Conservation (phyloP, 257 asterid genomes). For the Handroanthus guayacan region DNA sequence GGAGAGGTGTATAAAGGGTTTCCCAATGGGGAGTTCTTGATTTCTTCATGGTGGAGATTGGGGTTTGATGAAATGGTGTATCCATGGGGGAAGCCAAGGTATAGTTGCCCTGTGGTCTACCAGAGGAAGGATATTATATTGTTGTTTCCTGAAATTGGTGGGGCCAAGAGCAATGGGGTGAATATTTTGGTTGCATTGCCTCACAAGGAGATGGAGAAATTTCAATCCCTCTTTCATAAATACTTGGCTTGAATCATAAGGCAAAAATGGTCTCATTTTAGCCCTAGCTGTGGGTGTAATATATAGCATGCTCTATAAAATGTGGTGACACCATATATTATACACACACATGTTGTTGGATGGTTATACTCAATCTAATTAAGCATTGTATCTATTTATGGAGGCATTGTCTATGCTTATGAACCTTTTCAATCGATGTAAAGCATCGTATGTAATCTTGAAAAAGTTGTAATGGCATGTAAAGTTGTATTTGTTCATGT, state of each 20-base stretch:
- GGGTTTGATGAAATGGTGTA: conserved; percentile 77
- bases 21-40: conserved; percentile 85
- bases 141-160: conserved; percentile 70
- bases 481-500: no score
- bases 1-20: conserved; percentile 83
- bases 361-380: no score
- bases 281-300: not conserved
- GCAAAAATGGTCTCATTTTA: no score
- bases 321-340: no score
- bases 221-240: conserved; percentile 50
- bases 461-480: no score
- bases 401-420: no score
- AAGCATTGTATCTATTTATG: no score
- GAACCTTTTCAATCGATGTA: no score
- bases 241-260: conserved; percentile 32
- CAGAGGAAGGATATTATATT: conserved; percentile 77
- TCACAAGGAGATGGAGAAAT: conserved; percentile 66
- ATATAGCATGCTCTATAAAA: not conserved
- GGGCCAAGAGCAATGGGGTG: conserved; percentile 51
- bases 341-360: no score
- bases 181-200: conserved; percentile 89
- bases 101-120: conserved; percentile 84
- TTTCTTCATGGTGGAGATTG: conserved; percentile 93
- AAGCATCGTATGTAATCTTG: no score
- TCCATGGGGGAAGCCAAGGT: conserved; percentile 89